Evolutionary conservation across 108 stramenopile genomes (phyloP).

Genomic region (Skeletonema potamos): DNA sequence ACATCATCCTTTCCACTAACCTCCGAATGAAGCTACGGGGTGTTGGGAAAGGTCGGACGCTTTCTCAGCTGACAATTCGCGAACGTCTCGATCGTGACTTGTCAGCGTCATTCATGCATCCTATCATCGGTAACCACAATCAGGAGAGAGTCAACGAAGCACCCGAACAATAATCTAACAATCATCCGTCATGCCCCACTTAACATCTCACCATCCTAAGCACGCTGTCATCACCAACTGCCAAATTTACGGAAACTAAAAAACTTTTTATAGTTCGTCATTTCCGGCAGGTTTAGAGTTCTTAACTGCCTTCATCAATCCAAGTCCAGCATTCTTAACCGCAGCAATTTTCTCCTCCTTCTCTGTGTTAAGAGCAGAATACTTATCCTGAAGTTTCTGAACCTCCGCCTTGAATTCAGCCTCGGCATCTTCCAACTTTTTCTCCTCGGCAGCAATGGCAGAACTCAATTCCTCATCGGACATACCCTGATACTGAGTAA

Average conservation of each 20-base stretch:
- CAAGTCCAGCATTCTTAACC: slow-evolving; percentile 53
- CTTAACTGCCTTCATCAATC: slow-evolving; percentile 48
- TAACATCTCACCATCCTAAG: not conserved
- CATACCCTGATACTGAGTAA: slow-evolving; percentile 54
- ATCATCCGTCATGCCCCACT: not conserved
- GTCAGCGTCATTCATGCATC: slow-evolving; percentile 30
- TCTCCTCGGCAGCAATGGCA: slow-evolving; percentile 60
- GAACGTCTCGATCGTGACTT: not conserved
- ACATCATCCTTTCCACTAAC: slow-evolving; percentile 30
- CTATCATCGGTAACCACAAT: slow-evolving; percentile 14
- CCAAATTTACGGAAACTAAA: not conserved
- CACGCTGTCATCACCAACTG: not conserved
- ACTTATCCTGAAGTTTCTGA: slow-evolving; percentile 54
- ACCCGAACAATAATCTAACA: not conserved
- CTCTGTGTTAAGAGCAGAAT: slow-evolving; percentile 39
- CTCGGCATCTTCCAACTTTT: slow-evolving; percentile 53
- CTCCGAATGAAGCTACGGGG: slow-evolving; percentile 39
- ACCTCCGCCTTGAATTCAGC: slow-evolving; percentile 58
- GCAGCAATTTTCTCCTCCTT: slow-evolving; percentile 46
- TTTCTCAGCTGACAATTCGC: slow-evolving; percentile 18
- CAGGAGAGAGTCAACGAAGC: not conserved
- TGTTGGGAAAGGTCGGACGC: slow-evolving; percentile 24
- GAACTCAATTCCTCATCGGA: slow-evolving; percentile 47
- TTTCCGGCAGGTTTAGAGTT: slow-evolving; percentile 21
- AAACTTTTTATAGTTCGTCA: slow-evolving; percentile 40